Evolutionary conservation across 306 rosid genomes (phyloP).

Genomic region (Trifolium dubium): DNA sequence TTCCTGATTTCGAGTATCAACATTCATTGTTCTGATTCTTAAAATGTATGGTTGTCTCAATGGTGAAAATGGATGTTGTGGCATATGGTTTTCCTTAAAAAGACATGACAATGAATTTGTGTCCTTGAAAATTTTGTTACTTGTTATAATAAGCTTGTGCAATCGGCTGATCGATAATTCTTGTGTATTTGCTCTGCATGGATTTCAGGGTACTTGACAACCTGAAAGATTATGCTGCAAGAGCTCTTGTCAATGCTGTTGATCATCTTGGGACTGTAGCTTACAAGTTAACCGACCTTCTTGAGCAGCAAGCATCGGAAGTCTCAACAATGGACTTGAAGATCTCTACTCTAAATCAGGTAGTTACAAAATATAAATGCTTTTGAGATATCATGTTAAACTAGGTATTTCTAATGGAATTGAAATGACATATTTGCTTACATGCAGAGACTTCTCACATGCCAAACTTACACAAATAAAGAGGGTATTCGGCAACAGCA

Average conservation of each 20-base stretch:
- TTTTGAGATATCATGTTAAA: conserved; percentile 25
- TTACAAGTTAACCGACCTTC: conserved; percentile 79
- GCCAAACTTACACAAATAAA: conserved; percentile 69
- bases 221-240: conserved; percentile 89
- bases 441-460: conserved; percentile 74
- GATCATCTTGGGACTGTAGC: conserved; percentile 99
- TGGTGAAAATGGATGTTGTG: no score
- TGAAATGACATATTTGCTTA: conserved; percentile 44
- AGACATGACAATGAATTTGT: no score
- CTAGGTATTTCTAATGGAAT: conserved; percentile 24
- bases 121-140: no score
- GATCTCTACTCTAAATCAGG: conserved; percentile 77
- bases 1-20: no score
- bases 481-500: conserved; percentile 95
- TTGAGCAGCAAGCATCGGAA: conserved; percentile 79
- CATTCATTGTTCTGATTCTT: no score
- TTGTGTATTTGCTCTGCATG: conserved; percentile 27
- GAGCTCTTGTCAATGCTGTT: conserved; percentile 91
- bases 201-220: conserved; percentile 77
- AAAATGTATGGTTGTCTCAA: no score
- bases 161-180: conserved; percentile 1
- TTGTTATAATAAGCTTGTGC: not conserved
- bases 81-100: no score
- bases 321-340: conserved; percentile 76
- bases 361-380: conserved; percentile 39